A percentile compares a stretch with the other conserved stretches of the same genome.
Conservation (phyloP, 768 basidiomycete species). For the Suillus discolor region DNA sequence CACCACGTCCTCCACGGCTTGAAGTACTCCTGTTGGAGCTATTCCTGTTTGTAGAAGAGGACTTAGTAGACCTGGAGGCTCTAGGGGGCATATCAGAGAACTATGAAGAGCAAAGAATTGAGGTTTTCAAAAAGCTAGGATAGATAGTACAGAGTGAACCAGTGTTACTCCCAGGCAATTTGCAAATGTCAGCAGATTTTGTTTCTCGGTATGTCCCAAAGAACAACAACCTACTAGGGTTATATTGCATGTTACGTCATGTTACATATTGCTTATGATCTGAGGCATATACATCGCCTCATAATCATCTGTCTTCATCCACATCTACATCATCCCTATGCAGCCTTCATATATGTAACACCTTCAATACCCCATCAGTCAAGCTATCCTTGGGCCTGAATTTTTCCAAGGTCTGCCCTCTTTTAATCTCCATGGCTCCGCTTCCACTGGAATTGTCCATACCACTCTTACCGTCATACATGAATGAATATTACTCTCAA, state of each 20-base stretch:
- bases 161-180: neutral
- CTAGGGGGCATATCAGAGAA: neutral
- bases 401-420: no score
- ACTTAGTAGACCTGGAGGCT: no score
- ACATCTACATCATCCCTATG: no score
- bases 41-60: no score
- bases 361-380: no score
- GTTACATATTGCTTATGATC: neutral
- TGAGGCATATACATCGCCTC: neutral
- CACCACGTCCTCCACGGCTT: no score
- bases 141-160: neutral
- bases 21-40: no score
- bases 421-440: no score
- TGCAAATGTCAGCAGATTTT: neutral
- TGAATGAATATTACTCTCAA: no score
- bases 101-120: neutral
- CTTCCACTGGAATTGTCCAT: slow-evolving; percentile 12
- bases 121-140: neutral
- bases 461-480: slow-evolving; percentile 17
- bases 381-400: no score
- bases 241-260: neutral
- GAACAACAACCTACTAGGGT: neutral
- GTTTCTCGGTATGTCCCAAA: neutral
- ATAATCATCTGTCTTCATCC: neutral
- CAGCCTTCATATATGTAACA: no score